A percentile compares a stretch with the other conserved stretches of the same genome.
Evolutionary conservation across 148 eudicot species (phyloP).

Genomic region (Bassia scoparia): DNA sequence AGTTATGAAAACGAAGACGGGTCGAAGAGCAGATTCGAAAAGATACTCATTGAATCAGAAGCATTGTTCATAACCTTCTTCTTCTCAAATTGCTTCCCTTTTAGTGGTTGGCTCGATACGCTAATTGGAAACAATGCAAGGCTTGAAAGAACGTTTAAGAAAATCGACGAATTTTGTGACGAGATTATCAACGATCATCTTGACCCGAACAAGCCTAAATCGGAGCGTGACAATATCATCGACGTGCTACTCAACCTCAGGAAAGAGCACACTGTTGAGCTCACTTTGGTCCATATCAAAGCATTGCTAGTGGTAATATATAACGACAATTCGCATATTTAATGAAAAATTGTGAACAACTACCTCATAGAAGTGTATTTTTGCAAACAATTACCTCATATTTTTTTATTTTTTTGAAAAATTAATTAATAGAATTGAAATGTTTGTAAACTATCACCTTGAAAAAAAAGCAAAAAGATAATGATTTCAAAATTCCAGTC

Average conservation of each 20-base stretch:
- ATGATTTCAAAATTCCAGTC: no score
- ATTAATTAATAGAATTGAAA: no score
- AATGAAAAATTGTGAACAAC: no score
- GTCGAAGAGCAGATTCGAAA: conserved; percentile 4
- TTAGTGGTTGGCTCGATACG: conserved; percentile 28
- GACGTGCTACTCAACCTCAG: conserved; percentile 27
- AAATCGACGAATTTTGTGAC: conserved; percentile 26
- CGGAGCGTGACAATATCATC: conserved; percentile 19
- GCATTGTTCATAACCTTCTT: conserved; percentile 15
- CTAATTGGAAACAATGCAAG: conserved; percentile 11
- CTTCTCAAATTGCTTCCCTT: conserved; percentile 28
- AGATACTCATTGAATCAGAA: conserved; percentile 8
- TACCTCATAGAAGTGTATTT: no score
- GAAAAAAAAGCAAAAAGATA: no score
- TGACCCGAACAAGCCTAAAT: neutral
- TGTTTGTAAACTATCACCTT: no score
- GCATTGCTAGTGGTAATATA: conserved; percentile 11
- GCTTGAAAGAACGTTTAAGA: conserved; percentile 25
- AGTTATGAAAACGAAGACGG: no score
- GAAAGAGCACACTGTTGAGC: conserved; percentile 8
- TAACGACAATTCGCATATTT: no score
- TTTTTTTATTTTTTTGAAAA: no score
- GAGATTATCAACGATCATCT: conserved; percentile 33
- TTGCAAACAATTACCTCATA: no score
- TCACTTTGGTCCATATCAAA: conserved; percentile 31